phyloP scores from a whole-genome alignment of 2,329 filamentous ascomycete genomes.

The Exserohilum rostratum region DNA sequence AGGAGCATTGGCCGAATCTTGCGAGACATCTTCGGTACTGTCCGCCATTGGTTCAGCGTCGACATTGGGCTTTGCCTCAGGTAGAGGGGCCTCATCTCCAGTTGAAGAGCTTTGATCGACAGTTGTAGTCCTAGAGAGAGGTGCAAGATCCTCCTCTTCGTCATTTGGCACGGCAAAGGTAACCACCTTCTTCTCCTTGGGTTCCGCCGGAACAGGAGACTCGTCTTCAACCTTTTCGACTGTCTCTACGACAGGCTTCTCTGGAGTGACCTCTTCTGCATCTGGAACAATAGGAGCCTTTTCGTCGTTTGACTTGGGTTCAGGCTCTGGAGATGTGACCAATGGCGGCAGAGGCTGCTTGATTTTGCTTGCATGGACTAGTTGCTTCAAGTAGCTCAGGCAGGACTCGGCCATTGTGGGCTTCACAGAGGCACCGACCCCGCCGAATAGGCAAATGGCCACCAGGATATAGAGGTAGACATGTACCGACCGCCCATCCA shows the following conservation, averaged over 20 bases:
- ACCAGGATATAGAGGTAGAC: conserved; percentile 15
- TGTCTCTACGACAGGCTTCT: conserved; percentile 7
- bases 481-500: conserved; percentile 17
- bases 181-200: conserved; percentile 44
- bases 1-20: conserved; percentile 28
- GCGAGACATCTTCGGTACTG: conserved; percentile 24
- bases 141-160: conserved; percentile 41
- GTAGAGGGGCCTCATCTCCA: conserved; percentile 19
- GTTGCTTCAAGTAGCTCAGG: conserved; percentile 23
- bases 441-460: conserved; percentile 17
- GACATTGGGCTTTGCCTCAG: conserved; percentile 9
- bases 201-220: conserved; percentile 18
- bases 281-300: conserved; percentile 2
- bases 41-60: conserved; percentile 14
- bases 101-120: conserved; percentile 32
- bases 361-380: conserved; percentile 16
- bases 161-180: conserved; percentile 41
- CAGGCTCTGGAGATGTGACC: conserved; percentile 9
- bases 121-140: conserved; percentile 44
- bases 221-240: conserved; percentile 13
- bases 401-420: conserved; percentile 17
- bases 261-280: conserved; percentile 6
- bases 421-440: conserved; percentile 20
- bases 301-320: conserved; percentile 7
- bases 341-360: conserved; percentile 15